Percentiles rank a stretch among this genome's conserved stretches.
Evolutionary conservation across 176 grass and related monocot species (phyloP).

Genomic region (Eremochloa ophiuroides): DNA sequence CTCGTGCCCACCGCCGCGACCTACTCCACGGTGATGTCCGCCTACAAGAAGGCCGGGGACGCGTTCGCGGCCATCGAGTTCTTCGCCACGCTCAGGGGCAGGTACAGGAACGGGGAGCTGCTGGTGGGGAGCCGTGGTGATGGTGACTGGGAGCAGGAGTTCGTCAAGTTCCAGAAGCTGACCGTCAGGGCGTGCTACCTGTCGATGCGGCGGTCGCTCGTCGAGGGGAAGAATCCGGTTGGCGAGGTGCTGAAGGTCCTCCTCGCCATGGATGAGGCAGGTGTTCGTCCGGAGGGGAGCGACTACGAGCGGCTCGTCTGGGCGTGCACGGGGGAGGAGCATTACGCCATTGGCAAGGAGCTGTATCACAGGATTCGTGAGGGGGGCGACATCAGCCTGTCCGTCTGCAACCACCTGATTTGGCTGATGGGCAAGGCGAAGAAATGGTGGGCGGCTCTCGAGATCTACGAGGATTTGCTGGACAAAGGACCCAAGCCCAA

Average conservation of each 20-base stretch:
- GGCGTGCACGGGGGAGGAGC: constrained; percentile 66
- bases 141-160: constrained; percentile 58
- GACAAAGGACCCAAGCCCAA: constrained; percentile 77
- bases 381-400: constrained; percentile 45
- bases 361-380: constrained; percentile 72
- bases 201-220: constrained; percentile 55
- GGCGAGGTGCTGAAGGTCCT: constrained; percentile 59
- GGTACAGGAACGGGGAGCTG: constrained; percentile 48
- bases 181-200: constrained; percentile 39
- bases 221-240: constrained; percentile 36
- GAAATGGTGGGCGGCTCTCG: constrained; percentile 95
- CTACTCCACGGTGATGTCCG: constrained; percentile 57
- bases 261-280: constrained; percentile 52
- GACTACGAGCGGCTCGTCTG: constrained; percentile 68
- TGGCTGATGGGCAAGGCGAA: constrained; percentile 87
- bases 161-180: constrained; percentile 62
- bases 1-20: constrained; percentile 58
- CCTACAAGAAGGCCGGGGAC: constrained; percentile 70
- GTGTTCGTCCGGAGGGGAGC: constrained; percentile 18
- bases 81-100: constrained; percentile 60
- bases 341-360: constrained; percentile 73
- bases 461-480: constrained; percentile 83
- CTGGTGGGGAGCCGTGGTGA: constrained; percentile 35
- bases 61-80: constrained; percentile 42
- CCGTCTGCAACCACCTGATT: constrained; percentile 85